Conservation (phyloP, 2,329 filamentous ascomycete genomes). For the Phoma sp. region DNA sequence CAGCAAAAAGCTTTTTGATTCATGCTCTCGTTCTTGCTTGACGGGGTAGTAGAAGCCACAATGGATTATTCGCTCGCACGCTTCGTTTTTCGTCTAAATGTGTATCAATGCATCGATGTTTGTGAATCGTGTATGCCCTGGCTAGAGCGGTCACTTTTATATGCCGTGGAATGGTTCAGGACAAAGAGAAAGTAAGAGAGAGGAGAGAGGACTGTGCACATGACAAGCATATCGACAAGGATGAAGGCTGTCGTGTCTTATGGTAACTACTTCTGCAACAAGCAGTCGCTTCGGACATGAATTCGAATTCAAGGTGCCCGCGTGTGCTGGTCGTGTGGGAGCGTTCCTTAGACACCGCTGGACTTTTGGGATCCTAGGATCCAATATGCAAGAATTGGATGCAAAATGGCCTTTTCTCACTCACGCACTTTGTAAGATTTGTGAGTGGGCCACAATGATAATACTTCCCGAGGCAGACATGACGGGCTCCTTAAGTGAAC, state of each 20-base stretch:
- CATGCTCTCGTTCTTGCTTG: not conserved
- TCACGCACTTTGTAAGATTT: not conserved
- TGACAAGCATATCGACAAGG: too few species aligned
- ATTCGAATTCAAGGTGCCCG: not conserved
- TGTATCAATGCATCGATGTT: too few species aligned
- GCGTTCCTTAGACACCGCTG: not conserved
- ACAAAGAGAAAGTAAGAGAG: too few species aligned
- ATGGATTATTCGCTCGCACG: too few species aligned
- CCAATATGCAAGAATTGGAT: not conserved
- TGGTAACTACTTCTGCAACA: not conserved
- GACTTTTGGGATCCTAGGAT: not conserved
- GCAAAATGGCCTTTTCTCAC: not conserved
- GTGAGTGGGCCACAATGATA: too few species aligned
- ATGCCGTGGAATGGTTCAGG: too few species aligned
- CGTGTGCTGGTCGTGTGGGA: not conserved
- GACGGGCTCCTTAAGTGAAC: not conserved
- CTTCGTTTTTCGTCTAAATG: too few species aligned
- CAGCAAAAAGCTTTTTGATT: not conserved
- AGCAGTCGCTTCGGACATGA: not conserved
- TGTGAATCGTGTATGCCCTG: too few species aligned
- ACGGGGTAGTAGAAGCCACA: too few species aligned
- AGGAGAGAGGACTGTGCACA: too few species aligned
- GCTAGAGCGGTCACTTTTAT: too few species aligned
- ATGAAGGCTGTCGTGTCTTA: not conserved
- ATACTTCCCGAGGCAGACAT: not conserved